phyloP scores from a whole-genome alignment of 306 rosid genomes.

The Sicyos edulis region DNA sequence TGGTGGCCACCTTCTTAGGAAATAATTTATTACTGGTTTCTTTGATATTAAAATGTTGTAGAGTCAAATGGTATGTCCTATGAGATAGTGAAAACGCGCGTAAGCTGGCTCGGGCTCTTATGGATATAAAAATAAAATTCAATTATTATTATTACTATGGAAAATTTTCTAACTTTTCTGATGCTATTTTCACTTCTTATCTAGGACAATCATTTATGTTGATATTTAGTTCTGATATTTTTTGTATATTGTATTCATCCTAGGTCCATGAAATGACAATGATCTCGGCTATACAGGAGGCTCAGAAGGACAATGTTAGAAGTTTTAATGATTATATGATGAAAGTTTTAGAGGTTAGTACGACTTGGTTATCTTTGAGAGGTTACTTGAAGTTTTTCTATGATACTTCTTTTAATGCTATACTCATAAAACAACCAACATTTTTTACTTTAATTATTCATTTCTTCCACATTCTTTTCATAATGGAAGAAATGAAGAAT shows the following conservation, averaged over 20 bases:
- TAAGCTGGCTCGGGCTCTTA: no score
- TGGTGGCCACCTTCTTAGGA: no score
- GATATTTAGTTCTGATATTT: constrained; percentile 25
- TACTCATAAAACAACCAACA: background rate
- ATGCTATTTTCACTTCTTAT: constrained; percentile 6
- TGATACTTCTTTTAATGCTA: background rate
- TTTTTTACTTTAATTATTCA: background rate
- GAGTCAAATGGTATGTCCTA: no score
- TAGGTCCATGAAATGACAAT: constrained; percentile 98
- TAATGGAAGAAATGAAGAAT: no score
- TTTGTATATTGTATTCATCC: background rate
- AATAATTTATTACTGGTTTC: no score
- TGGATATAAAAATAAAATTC: no score
- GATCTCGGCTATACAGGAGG: constrained; percentile 95
- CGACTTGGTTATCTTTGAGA: constrained; percentile 19
- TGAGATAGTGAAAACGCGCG: no score
- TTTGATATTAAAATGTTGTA: no score
- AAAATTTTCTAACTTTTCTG: background rate
- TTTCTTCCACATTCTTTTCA: background rate
- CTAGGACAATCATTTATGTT: constrained; percentile 18
- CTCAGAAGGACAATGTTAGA: constrained; percentile 91
- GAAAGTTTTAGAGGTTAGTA: constrained; percentile 89
- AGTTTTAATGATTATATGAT: constrained; percentile 90
- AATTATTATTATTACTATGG: background rate
- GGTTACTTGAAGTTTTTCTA: constrained; percentile 2